Conservation (phyloP, 2,329 filamentous ascomycete genomes). For the Fusarium drepaniforme region DNA sequence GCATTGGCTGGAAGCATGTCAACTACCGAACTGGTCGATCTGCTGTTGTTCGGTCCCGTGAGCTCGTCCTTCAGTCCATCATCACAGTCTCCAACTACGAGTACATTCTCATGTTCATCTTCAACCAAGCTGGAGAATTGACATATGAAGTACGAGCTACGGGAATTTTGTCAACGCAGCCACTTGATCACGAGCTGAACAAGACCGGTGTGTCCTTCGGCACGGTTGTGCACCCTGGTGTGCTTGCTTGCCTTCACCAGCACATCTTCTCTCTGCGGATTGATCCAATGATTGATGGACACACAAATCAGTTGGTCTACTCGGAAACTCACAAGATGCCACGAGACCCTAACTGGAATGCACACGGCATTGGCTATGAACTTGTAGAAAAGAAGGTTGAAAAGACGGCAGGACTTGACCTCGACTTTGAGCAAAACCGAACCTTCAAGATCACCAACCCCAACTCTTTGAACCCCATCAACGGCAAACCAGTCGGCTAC, state of each 20-base stretch:
- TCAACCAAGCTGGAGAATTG: conserved; percentile 73
- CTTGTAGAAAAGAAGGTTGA: conserved; percentile 62
- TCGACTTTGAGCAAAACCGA: conserved; percentile 63
- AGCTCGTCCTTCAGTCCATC: conserved; percentile 76
- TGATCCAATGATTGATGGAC: conserved; percentile 71
- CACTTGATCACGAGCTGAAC: conserved; percentile 69
- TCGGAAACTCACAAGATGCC: conserved; percentile 53
- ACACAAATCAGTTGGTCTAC: conserved; percentile 61
- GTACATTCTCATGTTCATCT: conserved; percentile 65
- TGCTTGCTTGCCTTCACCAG: conserved; percentile 76
- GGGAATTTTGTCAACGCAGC: conserved; percentile 72
- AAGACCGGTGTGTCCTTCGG: conserved; percentile 64
- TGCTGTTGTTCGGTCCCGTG: conserved; percentile 69
- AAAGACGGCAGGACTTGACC: conserved; percentile 52
- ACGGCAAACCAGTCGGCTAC: conserved; percentile 61
- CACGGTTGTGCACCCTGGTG: conserved; percentile 72
- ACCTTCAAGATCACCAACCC: conserved; percentile 63
- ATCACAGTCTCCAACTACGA: conserved; percentile 63
- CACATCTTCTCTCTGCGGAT: conserved; percentile 76
- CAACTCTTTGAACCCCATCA: conserved; percentile 32
- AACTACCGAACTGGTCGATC: conserved; percentile 74
- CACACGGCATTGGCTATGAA: conserved; percentile 71
- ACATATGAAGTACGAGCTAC: conserved; percentile 74
- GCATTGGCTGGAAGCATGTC: conserved; percentile 80
- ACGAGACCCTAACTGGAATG: conserved; percentile 66